Base-by-base conservation (phyloP, 805 yeast genomes). In the Candida corydali region DNA sequence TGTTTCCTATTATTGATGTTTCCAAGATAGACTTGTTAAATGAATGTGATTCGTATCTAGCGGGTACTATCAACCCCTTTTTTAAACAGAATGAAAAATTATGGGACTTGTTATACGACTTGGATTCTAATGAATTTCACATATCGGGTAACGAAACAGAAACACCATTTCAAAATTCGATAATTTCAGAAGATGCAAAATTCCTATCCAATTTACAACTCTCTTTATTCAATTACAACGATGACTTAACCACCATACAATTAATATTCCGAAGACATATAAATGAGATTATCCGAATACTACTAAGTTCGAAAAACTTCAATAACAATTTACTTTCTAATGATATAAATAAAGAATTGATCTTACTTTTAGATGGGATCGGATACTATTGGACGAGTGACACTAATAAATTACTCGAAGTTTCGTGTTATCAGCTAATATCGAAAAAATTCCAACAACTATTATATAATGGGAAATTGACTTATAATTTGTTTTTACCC, bases 11-110 rank as follows among this genome's bases (percentile, higher is more conserved):
- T 20, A 61, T 79, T 28, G 88, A 82, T 44, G 72, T 80, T 1
- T 75, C 81, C 2, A 71, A 77, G 41, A 59, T 79, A 29, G 79
- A 76, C 40, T 44, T 70, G 1, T 53, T 78, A 34, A 64, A 65
- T 41, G 58, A 50, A 35, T 67, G 61, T 42, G 61, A 47, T 20
- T 60, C 59, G 19, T 76, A 63, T 46, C 58, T 82, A 32, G 71
- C 83, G 2, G 91, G 91, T 3, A 80, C 87, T 3, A 76, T 82
- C 27, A 82, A 82, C 50, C 74, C 82, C 11, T 71, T 80, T 27
- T 75, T 82, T 50, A 77, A 76, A 47, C 67, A 73, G 22, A 71
- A 71, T 39, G 65, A 62, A 22, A 65, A 65, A 30, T 50, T 73
- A 15, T 82, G 84, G 82, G 85, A 82, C 52, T 53, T 78, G 22